These are phyloP conservation scores for Fraxinus xanthoxyloides DNA, from an alignment of 305 asterid species.

Conservation along the genomic window DNA sequence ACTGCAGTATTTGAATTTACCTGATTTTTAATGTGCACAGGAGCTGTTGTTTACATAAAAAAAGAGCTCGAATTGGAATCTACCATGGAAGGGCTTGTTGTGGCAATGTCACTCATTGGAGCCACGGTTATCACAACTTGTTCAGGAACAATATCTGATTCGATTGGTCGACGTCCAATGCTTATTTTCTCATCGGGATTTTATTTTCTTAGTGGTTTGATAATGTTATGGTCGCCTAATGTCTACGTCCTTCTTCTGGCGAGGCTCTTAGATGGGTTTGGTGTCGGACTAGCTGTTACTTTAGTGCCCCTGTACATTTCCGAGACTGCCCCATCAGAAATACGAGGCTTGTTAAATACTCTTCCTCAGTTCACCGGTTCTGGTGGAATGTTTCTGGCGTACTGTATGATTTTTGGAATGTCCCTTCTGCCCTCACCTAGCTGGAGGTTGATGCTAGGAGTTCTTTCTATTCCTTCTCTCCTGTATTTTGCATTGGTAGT, in stretches of 20 bases:
- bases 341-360: slow-evolving; percentile 76
- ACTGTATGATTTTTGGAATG: slow-evolving; percentile 85
- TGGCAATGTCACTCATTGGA: slow-evolving; percentile 91
- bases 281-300: slow-evolving; percentile 91
- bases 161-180: slow-evolving; percentile 86
- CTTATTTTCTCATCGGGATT: slow-evolving; percentile 71
- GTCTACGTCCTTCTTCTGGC: slow-evolving; percentile 75
- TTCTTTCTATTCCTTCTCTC: slow-evolving; percentile 80
- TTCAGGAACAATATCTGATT: slow-evolving; percentile 74
- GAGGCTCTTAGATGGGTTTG: slow-evolving; percentile 86
- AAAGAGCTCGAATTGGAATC: slow-evolving; percentile 61
- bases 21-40: slow-evolving; percentile 30
- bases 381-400: slow-evolving; percentile 83
- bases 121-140: slow-evolving; percentile 78
- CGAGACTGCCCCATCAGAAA: slow-evolving; percentile 91
- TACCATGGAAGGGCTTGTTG: slow-evolving; percentile 80
- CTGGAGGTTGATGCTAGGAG: slow-evolving; percentile 92
- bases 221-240: slow-evolving; percentile 94
- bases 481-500: slow-evolving; percentile 57
- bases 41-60: slow-evolving; percentile 82
- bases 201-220: slow-evolving; percentile 74
- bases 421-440: slow-evolving; percentile 63
- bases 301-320: slow-evolving; percentile 79
- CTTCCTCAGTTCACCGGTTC: slow-evolving; percentile 89
- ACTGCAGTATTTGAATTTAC: not conserved